Percentiles rank a stretch among this genome's conserved stretches.
Conservation (phyloP, 2,329 filamentous ascomycete species). For the Claviceps sorghi region DNA sequence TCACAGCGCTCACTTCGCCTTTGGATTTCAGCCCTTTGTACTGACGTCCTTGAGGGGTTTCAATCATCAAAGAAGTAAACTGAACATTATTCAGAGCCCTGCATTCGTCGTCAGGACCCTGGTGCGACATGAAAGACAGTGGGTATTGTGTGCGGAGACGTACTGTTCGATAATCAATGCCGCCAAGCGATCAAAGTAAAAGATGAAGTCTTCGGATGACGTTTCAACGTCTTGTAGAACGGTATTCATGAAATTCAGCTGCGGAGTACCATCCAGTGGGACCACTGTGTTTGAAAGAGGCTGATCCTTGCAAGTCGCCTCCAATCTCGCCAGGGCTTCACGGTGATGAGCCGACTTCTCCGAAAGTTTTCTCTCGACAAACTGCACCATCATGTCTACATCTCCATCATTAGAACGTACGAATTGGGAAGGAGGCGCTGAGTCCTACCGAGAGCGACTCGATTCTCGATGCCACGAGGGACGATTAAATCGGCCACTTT, state of each 20-base stretch:
- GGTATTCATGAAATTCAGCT: constrained; percentile 78
- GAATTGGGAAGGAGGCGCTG: neutral
- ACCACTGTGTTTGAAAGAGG: constrained; percentile 63
- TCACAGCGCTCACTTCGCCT: constrained; percentile 70
- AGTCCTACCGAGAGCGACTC: constrained; percentile 63
- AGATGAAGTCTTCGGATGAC: constrained; percentile 79
- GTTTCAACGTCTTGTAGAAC: constrained; percentile 73
- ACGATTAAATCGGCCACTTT: constrained; percentile 91
- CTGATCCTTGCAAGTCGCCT: constrained; percentile 54
- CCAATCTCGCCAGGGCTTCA: constrained; percentile 61
- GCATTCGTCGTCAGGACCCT: constrained; percentile 7
- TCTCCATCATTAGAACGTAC: constrained; percentile 4
- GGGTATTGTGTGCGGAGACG: constrained; percentile 12
- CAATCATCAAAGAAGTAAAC: constrained; percentile 48
- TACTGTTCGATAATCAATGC: constrained; percentile 71
- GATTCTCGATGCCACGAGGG: constrained; percentile 85
- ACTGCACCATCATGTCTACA: constrained; percentile 78
- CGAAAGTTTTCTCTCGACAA: constrained; percentile 73
- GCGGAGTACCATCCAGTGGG: constrained; percentile 60
- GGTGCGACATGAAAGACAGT: constrained; percentile 3
- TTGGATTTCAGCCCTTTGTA: constrained; percentile 60
- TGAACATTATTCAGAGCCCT: constrained; percentile 65
- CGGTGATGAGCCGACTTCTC: constrained; percentile 78
- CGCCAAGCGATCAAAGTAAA: constrained; percentile 86
- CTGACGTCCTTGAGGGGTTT: constrained; percentile 52